Evolutionary conservation across 2,329 filamentous ascomycete species (phyloP).

Genomic region (Cladobotryum mycophilum): DNA sequence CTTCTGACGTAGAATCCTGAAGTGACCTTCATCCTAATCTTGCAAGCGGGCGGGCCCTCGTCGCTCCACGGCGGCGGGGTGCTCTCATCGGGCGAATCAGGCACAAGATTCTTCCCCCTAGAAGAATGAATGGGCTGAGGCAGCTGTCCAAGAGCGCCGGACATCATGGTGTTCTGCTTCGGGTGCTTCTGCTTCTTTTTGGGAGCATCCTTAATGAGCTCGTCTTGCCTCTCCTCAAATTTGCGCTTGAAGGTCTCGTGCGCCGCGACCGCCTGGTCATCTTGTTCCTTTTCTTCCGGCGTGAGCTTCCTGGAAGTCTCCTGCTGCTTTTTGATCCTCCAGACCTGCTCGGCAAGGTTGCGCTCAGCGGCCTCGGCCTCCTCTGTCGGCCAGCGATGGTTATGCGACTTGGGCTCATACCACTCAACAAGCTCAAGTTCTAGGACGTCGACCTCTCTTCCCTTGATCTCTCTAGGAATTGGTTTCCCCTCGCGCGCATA

Average conservation of each 20-base stretch:
- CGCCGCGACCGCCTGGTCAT: conserved; percentile 48
- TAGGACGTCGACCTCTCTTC: conserved; percentile 69
- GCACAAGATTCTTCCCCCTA: conserved; percentile 48
- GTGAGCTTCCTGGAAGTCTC: conserved; percentile 43
- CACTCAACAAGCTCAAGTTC: conserved; percentile 80
- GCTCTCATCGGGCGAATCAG: conserved; percentile 39
- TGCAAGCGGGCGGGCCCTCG: conserved; percentile 67
- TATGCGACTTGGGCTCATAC: conserved; percentile 73
- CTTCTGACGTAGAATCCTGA: conserved; percentile 96
- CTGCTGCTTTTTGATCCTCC: conserved; percentile 54
- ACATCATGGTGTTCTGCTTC: conserved; percentile 45
- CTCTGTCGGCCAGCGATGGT: conserved; percentile 70
- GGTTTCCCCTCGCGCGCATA: conserved; percentile 87
- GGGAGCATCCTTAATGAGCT: conserved; percentile 47
- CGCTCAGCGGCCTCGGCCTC: conserved; percentile 73
- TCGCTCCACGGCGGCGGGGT: conserved; percentile 52
- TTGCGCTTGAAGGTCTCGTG: conserved; percentile 53
- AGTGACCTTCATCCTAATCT: conserved; percentile 84
- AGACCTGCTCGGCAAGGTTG: conserved; percentile 66
- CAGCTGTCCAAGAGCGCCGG: conserved; percentile 47
- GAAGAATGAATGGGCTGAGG: conserved; percentile 36
- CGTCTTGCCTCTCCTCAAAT: conserved; percentile 52
- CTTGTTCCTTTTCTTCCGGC: conserved; percentile 49
- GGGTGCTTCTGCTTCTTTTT: conserved; percentile 25
- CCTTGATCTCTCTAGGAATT: conserved; percentile 77